A percentile compares a stretch with the other conserved stretches of the same genome.
Evolutionary conservation across 192 early-diverging fungal species (phyloP).

Genomic region (Thoreauomyces humboldtii): DNA sequence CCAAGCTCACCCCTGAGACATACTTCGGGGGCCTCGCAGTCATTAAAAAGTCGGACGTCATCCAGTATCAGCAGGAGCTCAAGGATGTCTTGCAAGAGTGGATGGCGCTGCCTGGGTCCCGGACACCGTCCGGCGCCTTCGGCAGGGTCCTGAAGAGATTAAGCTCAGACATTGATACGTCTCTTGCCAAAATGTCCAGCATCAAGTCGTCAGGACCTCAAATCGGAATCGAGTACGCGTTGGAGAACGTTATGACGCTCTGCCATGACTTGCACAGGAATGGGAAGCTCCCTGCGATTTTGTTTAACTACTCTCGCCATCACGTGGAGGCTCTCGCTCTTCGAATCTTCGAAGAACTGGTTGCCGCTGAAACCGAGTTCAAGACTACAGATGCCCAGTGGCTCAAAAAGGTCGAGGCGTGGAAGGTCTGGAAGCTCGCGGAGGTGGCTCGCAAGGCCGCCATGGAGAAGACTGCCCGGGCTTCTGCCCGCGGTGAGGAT

Average conservation of each 20-base stretch:
- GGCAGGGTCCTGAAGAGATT: constrained; percentile 14
- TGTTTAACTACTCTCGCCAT: constrained; percentile 42
- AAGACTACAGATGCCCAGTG: constrained; percentile 25
- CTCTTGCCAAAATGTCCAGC: not conserved
- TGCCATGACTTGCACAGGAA: constrained; percentile 29
- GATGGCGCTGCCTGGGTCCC: constrained; percentile 26
- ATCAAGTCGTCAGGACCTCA: too few relatives aligned
- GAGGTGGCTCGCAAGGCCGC: constrained; percentile 22
- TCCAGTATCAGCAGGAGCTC: constrained; percentile 31
- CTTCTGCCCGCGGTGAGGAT: not conserved
- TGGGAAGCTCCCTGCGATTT: constrained; percentile 43
- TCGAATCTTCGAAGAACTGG: constrained; percentile 20
- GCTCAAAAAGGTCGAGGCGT: constrained; percentile 10
- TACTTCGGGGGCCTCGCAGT: constrained; percentile 23
- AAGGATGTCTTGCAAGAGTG: constrained; percentile 25
- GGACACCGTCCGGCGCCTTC: constrained; percentile 18
- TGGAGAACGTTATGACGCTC: constrained; percentile 27
- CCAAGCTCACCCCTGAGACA: constrained; percentile 28
- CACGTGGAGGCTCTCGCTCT: constrained; percentile 26
- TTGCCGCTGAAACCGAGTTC: constrained; percentile 16
- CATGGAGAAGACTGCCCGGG: constrained; percentile 2
- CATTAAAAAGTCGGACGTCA: constrained; percentile 29
- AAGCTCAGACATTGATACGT: not conserved
- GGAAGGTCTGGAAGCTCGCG: constrained; percentile 23
- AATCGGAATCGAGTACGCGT: constrained; percentile 9